Conservation (phyloP, 73 alveolate genomes). For the Paramecium tetraurelia region DNA sequence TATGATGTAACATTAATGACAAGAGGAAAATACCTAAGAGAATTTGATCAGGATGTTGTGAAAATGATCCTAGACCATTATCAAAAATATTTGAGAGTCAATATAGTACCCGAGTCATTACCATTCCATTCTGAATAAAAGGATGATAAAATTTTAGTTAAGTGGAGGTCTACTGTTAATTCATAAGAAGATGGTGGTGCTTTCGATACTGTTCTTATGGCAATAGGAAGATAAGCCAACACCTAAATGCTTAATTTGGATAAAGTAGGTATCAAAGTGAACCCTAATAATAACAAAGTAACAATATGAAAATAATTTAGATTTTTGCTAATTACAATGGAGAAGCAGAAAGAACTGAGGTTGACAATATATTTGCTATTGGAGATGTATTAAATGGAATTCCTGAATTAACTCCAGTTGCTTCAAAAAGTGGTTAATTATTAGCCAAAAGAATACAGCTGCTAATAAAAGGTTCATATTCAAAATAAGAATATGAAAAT, state of each 20-base stretch:
- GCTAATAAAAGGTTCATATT: not conserved
- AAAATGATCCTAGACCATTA: conserved; percentile 81
- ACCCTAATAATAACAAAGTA: conserved; percentile 73
- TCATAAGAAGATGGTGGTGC: conserved; percentile 65
- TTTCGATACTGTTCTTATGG: conserved; percentile 91
- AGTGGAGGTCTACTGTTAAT: conserved; percentile 74
- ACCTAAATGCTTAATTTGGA: conserved; percentile 81
- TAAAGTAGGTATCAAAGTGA: conserved; percentile 80
- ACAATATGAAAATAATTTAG: not conserved
- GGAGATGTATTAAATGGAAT: conserved; percentile 75
- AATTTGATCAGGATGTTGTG: conserved; percentile 97
- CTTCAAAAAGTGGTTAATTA: conserved; percentile 70
- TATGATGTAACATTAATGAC: conserved; percentile 78
- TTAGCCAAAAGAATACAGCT: conserved; percentile 72
- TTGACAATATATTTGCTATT: conserved; percentile 69
- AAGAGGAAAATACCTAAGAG: conserved; percentile 74
- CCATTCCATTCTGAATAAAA: conserved; percentile 83
- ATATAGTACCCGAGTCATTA: conserved; percentile 77
- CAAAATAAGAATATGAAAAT: conserved; percentile 35
- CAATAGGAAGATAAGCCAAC: conserved; percentile 93
- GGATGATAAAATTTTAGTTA: conserved; percentile 76
- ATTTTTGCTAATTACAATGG: conserved; percentile 41
- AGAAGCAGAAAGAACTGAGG: conserved; percentile 67
- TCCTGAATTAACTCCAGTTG: conserved; percentile 83
- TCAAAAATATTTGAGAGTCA: conserved; percentile 65